These are phyloP conservation scores for Solanum chiquidenum DNA, from an alignment of 257 asterid species.

Conservation along the genomic window DNA sequence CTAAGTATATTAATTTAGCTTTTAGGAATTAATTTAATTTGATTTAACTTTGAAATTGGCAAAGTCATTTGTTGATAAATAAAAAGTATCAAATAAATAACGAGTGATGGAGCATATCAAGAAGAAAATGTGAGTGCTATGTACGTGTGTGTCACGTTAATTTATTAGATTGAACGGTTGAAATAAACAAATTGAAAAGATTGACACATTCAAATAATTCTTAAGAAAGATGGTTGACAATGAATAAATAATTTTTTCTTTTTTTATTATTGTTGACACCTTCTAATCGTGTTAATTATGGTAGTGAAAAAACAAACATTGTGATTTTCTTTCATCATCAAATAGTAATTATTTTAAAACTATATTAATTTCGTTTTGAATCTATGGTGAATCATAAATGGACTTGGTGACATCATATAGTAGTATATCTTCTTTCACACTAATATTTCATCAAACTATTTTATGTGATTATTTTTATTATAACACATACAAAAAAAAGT, in stretches of 20 bases:
- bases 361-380: background rate
- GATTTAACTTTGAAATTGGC: background rate
- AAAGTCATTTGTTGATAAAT: no score
- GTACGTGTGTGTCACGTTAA: no score
- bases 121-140: background rate
- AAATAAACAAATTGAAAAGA: background rate
- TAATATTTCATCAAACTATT: background rate
- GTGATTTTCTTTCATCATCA: background rate
- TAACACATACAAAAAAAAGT: background rate
- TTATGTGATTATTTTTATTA: background rate
- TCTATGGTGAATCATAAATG: background rate
- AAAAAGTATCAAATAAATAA: no score
- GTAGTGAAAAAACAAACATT: background rate
- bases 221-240: background rate
- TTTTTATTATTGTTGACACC: background rate
- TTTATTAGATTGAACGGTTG: background rate
- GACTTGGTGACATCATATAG: background rate
- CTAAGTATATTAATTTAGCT: background rate
- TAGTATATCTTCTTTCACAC: background rate
- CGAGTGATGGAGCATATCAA: background rate
- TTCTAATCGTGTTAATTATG: background rate
- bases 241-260: rapidly evolving
- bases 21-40: background rate
- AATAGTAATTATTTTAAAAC: background rate
- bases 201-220: background rate